A percentile compares a stretch with the other conserved stretches of the same genome.
phyloP scores from a whole-genome alignment of 73 alveolate species.

The Paramecium sonneborni region DNA sequence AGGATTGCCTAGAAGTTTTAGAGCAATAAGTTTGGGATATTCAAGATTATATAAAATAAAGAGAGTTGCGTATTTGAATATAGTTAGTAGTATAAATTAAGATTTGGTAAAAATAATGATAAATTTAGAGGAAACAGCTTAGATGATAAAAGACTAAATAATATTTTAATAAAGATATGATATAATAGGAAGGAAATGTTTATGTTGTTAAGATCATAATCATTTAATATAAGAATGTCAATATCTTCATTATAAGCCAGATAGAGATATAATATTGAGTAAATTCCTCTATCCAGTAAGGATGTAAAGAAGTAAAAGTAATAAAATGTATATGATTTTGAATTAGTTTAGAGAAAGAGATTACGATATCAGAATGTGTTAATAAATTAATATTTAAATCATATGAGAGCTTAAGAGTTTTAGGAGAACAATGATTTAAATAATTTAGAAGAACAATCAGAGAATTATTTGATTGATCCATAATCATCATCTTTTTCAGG shows the following conservation, averaged over 20 bases:
- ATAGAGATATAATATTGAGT: neutral
- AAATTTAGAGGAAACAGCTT: neutral
- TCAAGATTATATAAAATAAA: neutral
- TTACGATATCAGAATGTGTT: neutral
- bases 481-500: neutral
- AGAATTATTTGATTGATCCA: neutral
- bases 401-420: neutral
- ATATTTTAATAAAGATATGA: neutral
- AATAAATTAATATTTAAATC: neutral
- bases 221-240: slow-evolving; percentile 8
- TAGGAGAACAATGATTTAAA: neutral
- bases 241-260: neutral
- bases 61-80: neutral
- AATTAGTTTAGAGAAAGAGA: neutral
- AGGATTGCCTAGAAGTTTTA: neutral
- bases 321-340: neutral
- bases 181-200: neutral
- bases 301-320: neutral
- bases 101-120: neutral
- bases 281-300: neutral
- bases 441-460: neutral
- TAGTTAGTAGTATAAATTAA: neutral
- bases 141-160: neutral
- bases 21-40: neutral
- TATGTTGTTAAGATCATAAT: neutral